phyloP scores from a whole-genome alignment of 306 rosid species.

The Casuarina equisetifolia region DNA sequence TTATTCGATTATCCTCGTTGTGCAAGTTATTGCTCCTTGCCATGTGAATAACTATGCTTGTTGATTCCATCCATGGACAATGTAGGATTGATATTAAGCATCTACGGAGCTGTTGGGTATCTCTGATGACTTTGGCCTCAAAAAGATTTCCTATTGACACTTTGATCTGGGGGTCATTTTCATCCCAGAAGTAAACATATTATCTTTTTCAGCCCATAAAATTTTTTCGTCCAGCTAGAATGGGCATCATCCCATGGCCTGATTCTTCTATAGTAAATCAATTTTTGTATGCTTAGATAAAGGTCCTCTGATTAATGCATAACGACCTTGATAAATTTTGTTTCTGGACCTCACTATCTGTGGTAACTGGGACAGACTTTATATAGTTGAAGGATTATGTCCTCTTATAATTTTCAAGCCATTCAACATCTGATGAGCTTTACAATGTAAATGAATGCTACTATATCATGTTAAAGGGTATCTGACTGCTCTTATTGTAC shows the following conservation, averaged over 20 bases:
- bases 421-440: constrained; percentile 13
- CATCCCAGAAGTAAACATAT: neutral
- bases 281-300: neutral
- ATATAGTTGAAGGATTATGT: neutral
- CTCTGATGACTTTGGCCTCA: neutral
- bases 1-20: neutral
- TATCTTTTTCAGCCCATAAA: neutral
- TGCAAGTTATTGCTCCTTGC: neutral
- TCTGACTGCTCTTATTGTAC: constrained; percentile 31
- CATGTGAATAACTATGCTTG: neutral
- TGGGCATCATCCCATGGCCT: neutral
- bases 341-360: neutral
- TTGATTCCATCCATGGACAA: neutral
- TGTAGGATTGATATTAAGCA: neutral
- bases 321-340: neutral
- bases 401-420: constrained; percentile 7
- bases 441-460: constrained; percentile 1
- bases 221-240: neutral
- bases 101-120: constrained; percentile 2
- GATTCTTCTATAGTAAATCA: neutral
- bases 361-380: neutral
- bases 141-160: neutral
- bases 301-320: neutral
- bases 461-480: constrained; percentile 11
- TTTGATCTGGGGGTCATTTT: neutral